Evolutionary conservation across 208 protist genomes (phyloP).

Genomic region (Vickermania spadyakhi): DNA sequence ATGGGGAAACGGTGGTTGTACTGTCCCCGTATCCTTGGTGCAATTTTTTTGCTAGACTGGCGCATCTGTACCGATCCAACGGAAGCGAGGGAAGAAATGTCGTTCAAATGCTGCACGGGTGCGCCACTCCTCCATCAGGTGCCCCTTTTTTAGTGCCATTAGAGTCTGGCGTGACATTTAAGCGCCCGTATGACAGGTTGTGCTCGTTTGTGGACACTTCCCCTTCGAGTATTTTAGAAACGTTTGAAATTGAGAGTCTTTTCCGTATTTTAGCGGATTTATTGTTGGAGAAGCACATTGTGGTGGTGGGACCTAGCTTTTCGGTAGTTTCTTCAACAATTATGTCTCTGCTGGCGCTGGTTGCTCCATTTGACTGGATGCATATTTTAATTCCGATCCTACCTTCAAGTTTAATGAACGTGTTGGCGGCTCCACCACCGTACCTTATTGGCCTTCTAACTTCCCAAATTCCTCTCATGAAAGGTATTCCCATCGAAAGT

Average conservation of each 20-base stretch:
- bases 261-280: constrained; percentile 58
- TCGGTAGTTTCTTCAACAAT: constrained; percentile 64
- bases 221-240: constrained; percentile 42
- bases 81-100: constrained; percentile 26
- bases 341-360: constrained; percentile 71
- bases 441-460: constrained; percentile 67
- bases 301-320: constrained; percentile 75
- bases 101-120: constrained; percentile 31
- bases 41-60: constrained; percentile 67
- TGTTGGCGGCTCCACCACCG: constrained; percentile 64
- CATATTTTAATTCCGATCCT: constrained; percentile 79
- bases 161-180: constrained; percentile 31
- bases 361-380: constrained; percentile 80
- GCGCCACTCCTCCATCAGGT: constrained; percentile 52
- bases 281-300: constrained; percentile 67
- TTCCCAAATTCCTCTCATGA: constrained; percentile 46
- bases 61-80: constrained; percentile 40
- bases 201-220: constrained; percentile 79
- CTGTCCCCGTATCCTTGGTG: constrained; percentile 75
- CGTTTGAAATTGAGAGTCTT: constrained; percentile 54
- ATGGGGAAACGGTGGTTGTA: constrained; percentile 47
- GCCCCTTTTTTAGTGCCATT: constrained; percentile 37
- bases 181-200: constrained; percentile 62
- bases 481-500: constrained; percentile 32
- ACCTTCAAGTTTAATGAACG: constrained; percentile 44